These are phyloP conservation scores for Pichia ethanolica DNA, from an alignment of 805 yeast genomes.

Conservation along the genomic window DNA sequence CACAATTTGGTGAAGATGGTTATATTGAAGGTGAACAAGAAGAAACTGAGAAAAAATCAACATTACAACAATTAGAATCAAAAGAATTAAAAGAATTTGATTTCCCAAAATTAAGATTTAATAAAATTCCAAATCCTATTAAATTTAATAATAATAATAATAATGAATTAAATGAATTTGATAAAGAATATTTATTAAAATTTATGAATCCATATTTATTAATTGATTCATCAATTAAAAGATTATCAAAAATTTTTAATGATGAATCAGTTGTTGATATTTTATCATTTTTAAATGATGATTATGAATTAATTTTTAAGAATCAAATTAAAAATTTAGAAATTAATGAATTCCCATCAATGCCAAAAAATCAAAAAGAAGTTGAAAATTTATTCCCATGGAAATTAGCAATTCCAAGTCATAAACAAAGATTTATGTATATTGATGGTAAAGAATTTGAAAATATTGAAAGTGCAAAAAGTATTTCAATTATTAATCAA, in stretches of 20 bases:
- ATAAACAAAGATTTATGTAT: conserved; percentile 80
- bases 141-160: conserved; percentile 15
- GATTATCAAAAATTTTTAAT: conserved; percentile 45
- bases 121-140: conserved; percentile 18
- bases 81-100: conserved; percentile 72
- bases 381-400: conserved; percentile 53
- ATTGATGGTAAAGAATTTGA: conserved; percentile 53
- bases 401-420: conserved; percentile 91
- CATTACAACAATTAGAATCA: conserved; percentile 72
- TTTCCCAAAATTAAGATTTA: conserved; percentile 55
- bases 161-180: conserved; percentile 31
- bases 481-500: conserved; percentile 27
- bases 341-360: conserved; percentile 42
- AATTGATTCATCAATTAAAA: conserved; percentile 28
- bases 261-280: conserved; percentile 68
- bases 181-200: conserved; percentile 40
- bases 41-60: conserved; percentile 62
- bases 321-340: conserved; percentile 48
- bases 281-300: conserved; percentile 50
- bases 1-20: conserved; percentile 88
- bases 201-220: conserved; percentile 53
- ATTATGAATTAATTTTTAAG: conserved; percentile 41
- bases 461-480: conserved; percentile 26
- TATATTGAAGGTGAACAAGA: conserved; percentile 78
- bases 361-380: conserved; percentile 51